A percentile compares a stretch with the other conserved stretches of the same genome.
Evolutionary conservation across 169 alveolate genomes (phyloP).

Genomic region (Cryptosporidium ryanae): DNA sequence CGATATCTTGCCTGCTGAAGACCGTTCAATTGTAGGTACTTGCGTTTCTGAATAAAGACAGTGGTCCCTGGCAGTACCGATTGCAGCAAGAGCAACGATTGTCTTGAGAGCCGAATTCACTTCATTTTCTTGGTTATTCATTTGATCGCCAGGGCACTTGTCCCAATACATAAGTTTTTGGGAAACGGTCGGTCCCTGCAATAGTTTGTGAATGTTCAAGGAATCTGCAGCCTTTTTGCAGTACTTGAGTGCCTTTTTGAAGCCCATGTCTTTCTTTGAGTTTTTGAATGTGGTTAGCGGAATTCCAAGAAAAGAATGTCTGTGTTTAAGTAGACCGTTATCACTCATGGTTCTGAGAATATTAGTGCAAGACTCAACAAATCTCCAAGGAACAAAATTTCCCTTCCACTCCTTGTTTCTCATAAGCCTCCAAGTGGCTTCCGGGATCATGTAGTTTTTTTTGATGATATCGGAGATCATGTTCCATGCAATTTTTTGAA

Average conservation of each 20-base stretch:
- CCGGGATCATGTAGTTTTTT: constrained; percentile 26
- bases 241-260: background rate
- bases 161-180: constrained; percentile 56
- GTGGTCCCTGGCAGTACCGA: constrained; percentile 65
- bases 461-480: constrained; percentile 14
- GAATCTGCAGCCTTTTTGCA: constrained; percentile 26
- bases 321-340: constrained; percentile 21
- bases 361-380: constrained; percentile 68
- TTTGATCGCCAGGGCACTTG: constrained; percentile 29
- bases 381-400: constrained; percentile 64
- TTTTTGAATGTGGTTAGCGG: constrained; percentile 17
- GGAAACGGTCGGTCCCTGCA: constrained; percentile 34
- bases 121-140: background rate
- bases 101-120: constrained; percentile 43
- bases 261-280: constrained; percentile 38
- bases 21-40: background rate
- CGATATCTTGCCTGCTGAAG: background rate
- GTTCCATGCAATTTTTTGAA: constrained; percentile 66
- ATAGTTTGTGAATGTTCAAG: constrained; percentile 44
- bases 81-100: constrained; percentile 34
- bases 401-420: constrained; percentile 42
- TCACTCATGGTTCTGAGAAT: constrained; percentile 57
- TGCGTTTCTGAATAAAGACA: background rate
- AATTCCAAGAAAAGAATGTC: constrained; percentile 57
- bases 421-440: constrained; percentile 59